Conservation (phyloP, 345 rosid species). For the Heritiera fomes region DNA sequence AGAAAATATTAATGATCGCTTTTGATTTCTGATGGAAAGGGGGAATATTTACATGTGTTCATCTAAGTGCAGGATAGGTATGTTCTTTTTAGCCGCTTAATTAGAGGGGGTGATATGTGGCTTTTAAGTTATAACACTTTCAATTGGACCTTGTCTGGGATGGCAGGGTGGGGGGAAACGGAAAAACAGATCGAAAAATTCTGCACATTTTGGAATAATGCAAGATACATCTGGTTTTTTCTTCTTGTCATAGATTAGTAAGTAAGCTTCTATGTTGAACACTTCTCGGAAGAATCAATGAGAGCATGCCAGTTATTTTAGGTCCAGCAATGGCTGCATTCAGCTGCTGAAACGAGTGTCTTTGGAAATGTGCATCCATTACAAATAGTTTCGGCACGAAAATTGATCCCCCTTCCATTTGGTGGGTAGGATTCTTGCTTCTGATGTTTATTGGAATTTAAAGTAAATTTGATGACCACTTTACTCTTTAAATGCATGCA, state of each 20-base stretch:
- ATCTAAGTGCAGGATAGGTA: neutral
- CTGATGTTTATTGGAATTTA: neutral
- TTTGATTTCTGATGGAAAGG: neutral
- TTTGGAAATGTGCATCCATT: neutral
- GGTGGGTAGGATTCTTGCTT: neutral
- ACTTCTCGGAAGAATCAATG: neutral
- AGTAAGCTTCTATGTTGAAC: neutral
- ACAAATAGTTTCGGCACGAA: neutral
- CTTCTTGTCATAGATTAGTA: too few relatives aligned
- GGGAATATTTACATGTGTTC: neutral
- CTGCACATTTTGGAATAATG: neutral
- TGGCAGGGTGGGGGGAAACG: neutral
- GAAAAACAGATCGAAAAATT: neutral
- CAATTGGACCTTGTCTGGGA: neutral
- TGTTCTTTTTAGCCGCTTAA: neutral
- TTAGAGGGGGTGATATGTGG: neutral
- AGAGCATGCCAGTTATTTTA: neutral
- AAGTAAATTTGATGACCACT: neutral
- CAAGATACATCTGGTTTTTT: neutral
- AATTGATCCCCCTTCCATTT: neutral
- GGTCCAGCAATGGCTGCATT: neutral
- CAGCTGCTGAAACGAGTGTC: slow-evolving; percentile 3
- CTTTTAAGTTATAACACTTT: neutral
- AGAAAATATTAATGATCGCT: neutral
- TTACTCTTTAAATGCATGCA: neutral